These are phyloP conservation scores for Arxiozyma bovina DNA, from an alignment of 1,139 yeast species.

Conservation along the genomic window DNA sequence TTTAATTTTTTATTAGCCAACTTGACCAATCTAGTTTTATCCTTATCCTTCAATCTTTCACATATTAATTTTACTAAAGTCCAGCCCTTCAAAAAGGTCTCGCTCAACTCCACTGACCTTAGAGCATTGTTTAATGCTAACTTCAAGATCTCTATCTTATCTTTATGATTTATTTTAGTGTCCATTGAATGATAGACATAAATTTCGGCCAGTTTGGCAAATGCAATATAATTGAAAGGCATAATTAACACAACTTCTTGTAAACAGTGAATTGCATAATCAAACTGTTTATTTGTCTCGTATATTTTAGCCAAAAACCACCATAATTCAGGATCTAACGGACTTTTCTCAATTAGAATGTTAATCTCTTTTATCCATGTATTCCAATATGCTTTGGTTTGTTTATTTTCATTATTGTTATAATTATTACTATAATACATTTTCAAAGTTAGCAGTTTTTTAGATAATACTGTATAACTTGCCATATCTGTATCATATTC, in stretches of 20 bases:
- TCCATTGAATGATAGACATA: constrained; percentile 19
- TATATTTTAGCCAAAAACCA: constrained; percentile 64
- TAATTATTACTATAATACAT: neutral
- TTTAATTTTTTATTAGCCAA: constrained; percentile 34
- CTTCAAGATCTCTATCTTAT: constrained; percentile 20
- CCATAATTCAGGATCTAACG: constrained; percentile 73
- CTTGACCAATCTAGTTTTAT: constrained; percentile 25
- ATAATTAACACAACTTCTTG: constrained; percentile 60
- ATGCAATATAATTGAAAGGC: constrained; percentile 69
- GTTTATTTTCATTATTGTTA: neutral
- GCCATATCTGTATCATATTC: constrained; percentile 27
- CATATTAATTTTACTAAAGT: constrained; percentile 49
- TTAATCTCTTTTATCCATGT: constrained; percentile 13
- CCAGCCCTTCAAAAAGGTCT: constrained; percentile 66
- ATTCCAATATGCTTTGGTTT: neutral
- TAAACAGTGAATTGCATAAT: constrained; percentile 55
- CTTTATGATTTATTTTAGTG: constrained; percentile 9
- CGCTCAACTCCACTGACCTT: constrained; percentile 69
- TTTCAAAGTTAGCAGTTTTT: constrained; percentile 23
- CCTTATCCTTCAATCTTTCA: constrained; percentile 21
- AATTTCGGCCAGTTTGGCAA: constrained; percentile 30
- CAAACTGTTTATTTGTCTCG: constrained; percentile 49
- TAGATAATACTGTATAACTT: constrained; percentile 23
- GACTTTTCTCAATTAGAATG: constrained; percentile 33
- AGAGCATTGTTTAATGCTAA: constrained; percentile 49